These are phyloP conservation scores for Mycena maculata DNA, from an alignment of 768 basidiomycete genomes.

Conservation along the genomic window DNA sequence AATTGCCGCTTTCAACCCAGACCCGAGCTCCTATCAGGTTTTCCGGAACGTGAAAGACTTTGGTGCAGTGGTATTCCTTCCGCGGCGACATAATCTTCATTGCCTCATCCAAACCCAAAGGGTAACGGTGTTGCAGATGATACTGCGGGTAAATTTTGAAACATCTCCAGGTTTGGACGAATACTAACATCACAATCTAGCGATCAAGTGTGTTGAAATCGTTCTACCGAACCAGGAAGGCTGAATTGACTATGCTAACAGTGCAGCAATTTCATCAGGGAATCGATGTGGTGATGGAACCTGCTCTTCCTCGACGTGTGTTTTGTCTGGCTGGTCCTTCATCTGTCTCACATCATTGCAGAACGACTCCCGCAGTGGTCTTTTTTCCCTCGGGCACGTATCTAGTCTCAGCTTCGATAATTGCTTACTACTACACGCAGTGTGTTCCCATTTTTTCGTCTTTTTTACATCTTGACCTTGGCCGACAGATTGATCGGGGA, in stretches of 20 bases:
- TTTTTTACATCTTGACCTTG: not conserved
- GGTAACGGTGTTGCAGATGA: too few species aligned
- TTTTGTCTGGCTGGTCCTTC: not conserved
- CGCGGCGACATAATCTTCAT: too few species aligned
- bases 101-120: too few species aligned
- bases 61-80: conserved; percentile 47
- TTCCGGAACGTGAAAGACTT: conserved; percentile 81
- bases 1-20: conserved; percentile 71
- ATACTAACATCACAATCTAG: conserved; percentile 39
- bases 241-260: conserved; percentile 39
- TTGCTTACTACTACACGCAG: conserved; percentile 82
- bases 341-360: conserved; percentile 39
- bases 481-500: conserved; percentile 70
- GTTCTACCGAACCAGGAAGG: not conserved
- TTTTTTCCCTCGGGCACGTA: conserved; percentile 65
- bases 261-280: conserved; percentile 73
- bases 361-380: conserved; percentile 76
- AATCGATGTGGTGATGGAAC: conserved; percentile 69
- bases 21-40: conserved; percentile 67
- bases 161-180: too few species aligned
- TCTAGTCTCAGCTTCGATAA: conserved; percentile 52
- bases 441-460: not conserved
- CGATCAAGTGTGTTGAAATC: conserved; percentile 67
- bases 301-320: conserved; percentile 71
- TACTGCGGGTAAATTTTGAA: too few species aligned